phyloP scores from a whole-genome alignment of 805 yeast species.

The Jamesozyma lodderae region DNA sequence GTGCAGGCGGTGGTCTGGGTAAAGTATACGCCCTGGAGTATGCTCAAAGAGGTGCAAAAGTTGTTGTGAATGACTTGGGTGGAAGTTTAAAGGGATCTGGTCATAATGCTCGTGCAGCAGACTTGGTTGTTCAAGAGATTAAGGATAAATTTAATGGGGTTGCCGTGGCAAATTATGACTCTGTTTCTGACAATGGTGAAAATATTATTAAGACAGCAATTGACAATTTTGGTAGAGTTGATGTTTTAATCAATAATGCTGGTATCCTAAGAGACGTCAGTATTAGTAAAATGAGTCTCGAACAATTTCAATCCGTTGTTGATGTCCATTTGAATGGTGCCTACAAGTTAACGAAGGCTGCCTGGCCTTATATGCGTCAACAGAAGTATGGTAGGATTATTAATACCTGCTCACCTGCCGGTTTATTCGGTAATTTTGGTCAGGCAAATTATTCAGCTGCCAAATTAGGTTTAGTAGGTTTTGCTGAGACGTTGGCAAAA shows the following conservation, averaged over 20 bases:
- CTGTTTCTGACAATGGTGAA: conserved; percentile 71
- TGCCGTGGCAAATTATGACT: conserved; percentile 92
- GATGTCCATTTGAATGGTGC: conserved; percentile 90
- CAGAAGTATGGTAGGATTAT: conserved; percentile 84
- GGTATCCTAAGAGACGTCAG: conserved; percentile 87
- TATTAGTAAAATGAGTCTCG: conserved; percentile 75
- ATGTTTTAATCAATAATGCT: conserved; percentile 85
- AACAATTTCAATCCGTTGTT: conserved; percentile 69
- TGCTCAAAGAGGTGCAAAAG: conserved; percentile 88
- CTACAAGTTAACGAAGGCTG: conserved; percentile 72
- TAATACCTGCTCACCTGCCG: conserved; percentile 96
- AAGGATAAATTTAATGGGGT: conserved; percentile 54
- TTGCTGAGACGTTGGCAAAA: conserved; percentile 89
- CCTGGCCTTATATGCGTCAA: conserved; percentile 82
- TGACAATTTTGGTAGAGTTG: conserved; percentile 79
- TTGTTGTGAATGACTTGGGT: conserved; percentile 91
- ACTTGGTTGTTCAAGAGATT: conserved; percentile 81
- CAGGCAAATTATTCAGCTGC: conserved; percentile 95
- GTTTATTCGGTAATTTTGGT: conserved; percentile 93
- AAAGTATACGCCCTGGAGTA: conserved; percentile 77
- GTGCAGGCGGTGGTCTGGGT: conserved; percentile 97
- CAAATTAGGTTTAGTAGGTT: conserved; percentile 79
- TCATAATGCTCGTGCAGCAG: conserved; percentile 68
- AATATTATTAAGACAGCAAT: conserved; percentile 80
- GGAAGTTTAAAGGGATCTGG: conserved; percentile 73